These are phyloP conservation scores for Jamesozyma gamospora DNA, from an alignment of 805 yeast genomes.

Conservation along the genomic window DNA sequence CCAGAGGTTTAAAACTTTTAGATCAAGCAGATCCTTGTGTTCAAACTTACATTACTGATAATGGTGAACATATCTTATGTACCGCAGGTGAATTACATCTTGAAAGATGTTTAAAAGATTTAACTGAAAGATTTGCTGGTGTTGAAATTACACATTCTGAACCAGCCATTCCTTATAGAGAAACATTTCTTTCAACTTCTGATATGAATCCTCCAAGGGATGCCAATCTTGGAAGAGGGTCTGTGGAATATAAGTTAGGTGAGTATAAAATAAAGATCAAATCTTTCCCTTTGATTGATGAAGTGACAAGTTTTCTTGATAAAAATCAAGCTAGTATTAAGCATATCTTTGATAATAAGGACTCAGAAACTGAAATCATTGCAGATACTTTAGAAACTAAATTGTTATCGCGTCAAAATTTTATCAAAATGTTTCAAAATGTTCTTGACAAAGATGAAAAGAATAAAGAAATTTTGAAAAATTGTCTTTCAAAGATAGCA, in stretches of 20 bases:
- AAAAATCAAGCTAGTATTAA: constrained; percentile 38
- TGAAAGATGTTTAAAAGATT: constrained; percentile 87
- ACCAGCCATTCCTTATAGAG: constrained; percentile 91
- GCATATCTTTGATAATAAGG: constrained; percentile 11
- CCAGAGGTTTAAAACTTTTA: constrained; percentile 64
- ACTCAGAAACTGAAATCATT: constrained; percentile 7
- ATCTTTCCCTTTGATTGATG: constrained; percentile 47
- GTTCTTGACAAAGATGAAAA: constrained; percentile 23
- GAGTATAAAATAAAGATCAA: constrained; percentile 34
- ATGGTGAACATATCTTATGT: constrained; percentile 87
- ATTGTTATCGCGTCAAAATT: constrained; percentile 13
- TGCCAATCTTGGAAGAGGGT: constrained; percentile 40
- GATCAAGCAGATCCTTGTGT: constrained; percentile 93
- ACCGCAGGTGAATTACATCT: constrained; percentile 96
- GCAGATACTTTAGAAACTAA: constrained; percentile 1
- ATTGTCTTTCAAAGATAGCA: constrained; percentile 35
- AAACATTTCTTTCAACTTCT: constrained; percentile 51
- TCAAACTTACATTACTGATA: constrained; percentile 72
- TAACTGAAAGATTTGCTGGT: constrained; percentile 85
- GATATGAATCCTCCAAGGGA: constrained; percentile 44
- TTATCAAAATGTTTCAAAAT: constrained; percentile 28
- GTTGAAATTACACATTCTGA: constrained; percentile 77
- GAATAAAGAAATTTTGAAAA: constrained; percentile 21
- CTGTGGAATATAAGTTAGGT: constrained; percentile 41
- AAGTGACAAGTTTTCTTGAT: constrained; percentile 39